Evolutionary conservation across 2,329 filamentous ascomycete species (phyloP).

Genomic region (Colletotrichum sp.): DNA sequence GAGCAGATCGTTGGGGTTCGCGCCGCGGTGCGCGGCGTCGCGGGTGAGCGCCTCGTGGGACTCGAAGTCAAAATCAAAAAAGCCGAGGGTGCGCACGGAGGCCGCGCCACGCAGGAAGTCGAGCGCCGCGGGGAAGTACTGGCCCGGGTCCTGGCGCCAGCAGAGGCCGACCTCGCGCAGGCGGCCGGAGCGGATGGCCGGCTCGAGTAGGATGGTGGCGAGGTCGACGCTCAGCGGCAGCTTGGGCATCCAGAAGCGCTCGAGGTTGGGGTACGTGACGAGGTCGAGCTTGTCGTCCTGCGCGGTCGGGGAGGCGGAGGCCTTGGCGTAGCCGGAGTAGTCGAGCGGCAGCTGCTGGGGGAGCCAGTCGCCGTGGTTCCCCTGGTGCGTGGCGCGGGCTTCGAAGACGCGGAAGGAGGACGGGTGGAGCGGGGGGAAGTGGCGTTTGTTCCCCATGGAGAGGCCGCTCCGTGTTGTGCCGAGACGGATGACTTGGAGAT

Average conservation of each 20-base stretch:
- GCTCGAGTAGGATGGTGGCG: conserved; percentile 23
- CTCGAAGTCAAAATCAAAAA: conserved; percentile 39
- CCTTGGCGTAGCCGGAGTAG: conserved; percentile 13
- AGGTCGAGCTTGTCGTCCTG: neutral
- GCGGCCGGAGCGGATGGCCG: conserved; percentile 29
- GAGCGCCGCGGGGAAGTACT: conserved; percentile 32
- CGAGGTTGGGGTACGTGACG: conserved; percentile 17
- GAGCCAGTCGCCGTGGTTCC: conserved; percentile 34
- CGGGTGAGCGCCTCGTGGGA: conserved; percentile 16
- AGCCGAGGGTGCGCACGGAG: conserved; percentile 36
- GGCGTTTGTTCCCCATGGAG: conserved; percentile 16
- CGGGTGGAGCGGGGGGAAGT: conserved; percentile 20
- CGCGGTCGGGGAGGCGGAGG: neutral
- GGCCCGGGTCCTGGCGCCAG: conserved; percentile 24
- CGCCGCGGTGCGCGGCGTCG: conserved; percentile 4
- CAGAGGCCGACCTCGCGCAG: conserved; percentile 34
- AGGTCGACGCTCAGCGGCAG: conserved; percentile 15
- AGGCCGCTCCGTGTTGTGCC: conserved; percentile 23
- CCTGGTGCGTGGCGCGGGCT: conserved; percentile 28
- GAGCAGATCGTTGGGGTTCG: conserved; percentile 5
- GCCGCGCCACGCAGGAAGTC: conserved; percentile 38
- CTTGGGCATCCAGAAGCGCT: conserved; percentile 20
- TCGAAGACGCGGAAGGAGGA: conserved; percentile 29
- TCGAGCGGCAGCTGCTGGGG: conserved; percentile 23
- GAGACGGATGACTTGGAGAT: conserved; percentile 33